Evolutionary conservation across 1,139 yeast species (phyloP).

Genomic region (Debaryomycetaceae sp.): DNA sequence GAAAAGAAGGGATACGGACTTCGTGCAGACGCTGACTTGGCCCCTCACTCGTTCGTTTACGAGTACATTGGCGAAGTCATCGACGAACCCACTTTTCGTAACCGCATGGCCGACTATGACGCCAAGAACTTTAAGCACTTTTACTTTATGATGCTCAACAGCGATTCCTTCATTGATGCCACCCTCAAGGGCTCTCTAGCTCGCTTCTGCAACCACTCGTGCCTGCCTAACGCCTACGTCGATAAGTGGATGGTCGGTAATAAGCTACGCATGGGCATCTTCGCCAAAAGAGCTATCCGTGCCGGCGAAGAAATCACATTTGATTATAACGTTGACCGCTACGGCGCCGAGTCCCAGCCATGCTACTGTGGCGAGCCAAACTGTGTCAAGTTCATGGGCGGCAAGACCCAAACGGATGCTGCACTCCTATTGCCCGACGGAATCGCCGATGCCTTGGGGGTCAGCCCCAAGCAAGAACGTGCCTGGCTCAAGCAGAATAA

Average conservation of each 20-base stretch:
- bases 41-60: slow-evolving; percentile 60
- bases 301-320: slow-evolving; percentile 88
- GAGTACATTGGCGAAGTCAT: slow-evolving; percentile 95
- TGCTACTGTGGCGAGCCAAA: slow-evolving; percentile 92
- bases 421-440: slow-evolving; percentile 75
- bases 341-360: slow-evolving; percentile 89
- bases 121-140: slow-evolving; percentile 68
- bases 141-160: slow-evolving; percentile 94
- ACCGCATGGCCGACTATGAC: slow-evolving; percentile 68
- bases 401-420: slow-evolving; percentile 91
- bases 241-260: slow-evolving; percentile 97
- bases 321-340: slow-evolving; percentile 92
- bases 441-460: slow-evolving; percentile 78
- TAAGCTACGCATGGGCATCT: slow-evolving; percentile 87
- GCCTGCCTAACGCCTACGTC: slow-evolving; percentile 87
- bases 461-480: slow-evolving; percentile 48
- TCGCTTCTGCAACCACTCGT: slow-evolving; percentile 88
- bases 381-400: slow-evolving; percentile 90
- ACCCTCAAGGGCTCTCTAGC: slow-evolving; percentile 81
- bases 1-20: slow-evolving; percentile 85
- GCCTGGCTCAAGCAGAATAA: slow-evolving; percentile 57
- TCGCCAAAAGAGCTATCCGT: slow-evolving; percentile 64
- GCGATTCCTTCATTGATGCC: slow-evolving; percentile 90
- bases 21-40: slow-evolving; percentile 52
- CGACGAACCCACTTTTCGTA: slow-evolving; percentile 60